A percentile compares a stretch with the other conserved stretches of the same genome.
Conservation (phyloP, 345 rosid species). For the Psidium friedrichsthalianum region DNA sequence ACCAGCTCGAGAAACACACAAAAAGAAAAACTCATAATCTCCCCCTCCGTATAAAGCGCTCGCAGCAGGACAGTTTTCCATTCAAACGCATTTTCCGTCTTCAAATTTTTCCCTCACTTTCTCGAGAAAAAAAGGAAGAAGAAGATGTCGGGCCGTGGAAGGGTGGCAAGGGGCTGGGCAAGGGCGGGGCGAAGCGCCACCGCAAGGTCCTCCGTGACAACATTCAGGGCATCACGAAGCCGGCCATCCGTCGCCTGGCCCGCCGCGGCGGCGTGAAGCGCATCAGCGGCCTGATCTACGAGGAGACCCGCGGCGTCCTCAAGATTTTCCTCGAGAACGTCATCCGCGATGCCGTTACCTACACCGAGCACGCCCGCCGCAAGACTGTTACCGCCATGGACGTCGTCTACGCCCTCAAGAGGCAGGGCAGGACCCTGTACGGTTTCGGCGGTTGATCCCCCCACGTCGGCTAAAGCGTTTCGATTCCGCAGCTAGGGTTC, state of each 20-base stretch:
- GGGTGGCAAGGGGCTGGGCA: constrained; percentile 5
- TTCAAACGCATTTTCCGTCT: no score
- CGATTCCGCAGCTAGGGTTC: neutral
- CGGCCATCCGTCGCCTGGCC: constrained; percentile 4
- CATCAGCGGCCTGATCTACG: constrained; percentile 4
- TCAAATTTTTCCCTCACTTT: neutral
- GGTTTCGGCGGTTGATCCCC: neutral
- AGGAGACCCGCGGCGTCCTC: constrained; percentile 7
- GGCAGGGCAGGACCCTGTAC: constrained; percentile 5
- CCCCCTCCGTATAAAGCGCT: neutral
- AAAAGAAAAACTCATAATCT: neutral
- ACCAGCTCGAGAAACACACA: neutral
- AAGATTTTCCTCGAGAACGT: constrained; percentile 8
- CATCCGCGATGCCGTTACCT: constrained; percentile 3
- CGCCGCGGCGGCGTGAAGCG: constrained; percentile 6
- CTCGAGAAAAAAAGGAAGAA: neutral
- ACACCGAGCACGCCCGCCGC: constrained; percentile 6
- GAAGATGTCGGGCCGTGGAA: neutral
- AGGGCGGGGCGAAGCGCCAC: constrained; percentile 4
- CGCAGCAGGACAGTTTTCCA: neutral
- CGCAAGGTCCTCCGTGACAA: constrained; percentile 7
- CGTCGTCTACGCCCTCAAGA: constrained; percentile 5
- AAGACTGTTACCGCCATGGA: constrained; percentile 8
- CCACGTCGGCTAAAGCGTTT: neutral
- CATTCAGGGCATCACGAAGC: constrained; percentile 6